Evolutionary conservation across 805 yeast genomes (phyloP), one percentile per base, ranked within the genome.

Genomic region (Candida qinlingensis): DNA sequence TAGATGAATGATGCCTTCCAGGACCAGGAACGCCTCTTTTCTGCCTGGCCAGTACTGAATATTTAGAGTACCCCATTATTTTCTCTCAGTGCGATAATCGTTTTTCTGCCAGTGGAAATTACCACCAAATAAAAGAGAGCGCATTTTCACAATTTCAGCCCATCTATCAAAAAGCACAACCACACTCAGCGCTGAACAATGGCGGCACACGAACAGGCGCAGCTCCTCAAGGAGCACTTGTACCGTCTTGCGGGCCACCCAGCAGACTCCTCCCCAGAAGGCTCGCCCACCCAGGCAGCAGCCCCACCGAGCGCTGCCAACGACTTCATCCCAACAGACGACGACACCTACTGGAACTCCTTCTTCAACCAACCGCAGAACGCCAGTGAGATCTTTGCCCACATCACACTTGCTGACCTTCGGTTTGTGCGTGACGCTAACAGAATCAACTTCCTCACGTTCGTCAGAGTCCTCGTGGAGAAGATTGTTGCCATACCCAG

Each of bases 401-500:
- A 82, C 3, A 62, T 89, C 10, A 72, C 86, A 0, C 70, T 76
- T 2, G 55, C 64, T 19, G 95, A 88, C 51, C 68, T 88, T 29
- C 73, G 81, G 45, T 67, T 72, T 34, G 74, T 88, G 5, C 69
- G 88, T 46, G 81, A 79, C 50, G 68, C 73, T 29, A 84, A 85
- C 61, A 68, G 68, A 2, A 65, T 71, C 39, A 85, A 85, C 58
- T 81, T 87, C 57, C 66, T 79, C 28, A 69, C 71, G 39, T 68
- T 88, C 40, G 51, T 88, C 2, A 56, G 75, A 42, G 66, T 70
- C 4, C 53, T 74, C 0, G 54, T 75, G 3, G 57, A 63, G 30
- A 66, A 73, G 44, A 39, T 61, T 19, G 49, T 66, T 11, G 34
- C 26, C n/a, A 29, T 42, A 13, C 49, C 50, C 10, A 48, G 58